phyloP scores from a whole-genome alignment of 2,329 filamentous ascomycete species.

The Coniochaeta sp. region DNA sequence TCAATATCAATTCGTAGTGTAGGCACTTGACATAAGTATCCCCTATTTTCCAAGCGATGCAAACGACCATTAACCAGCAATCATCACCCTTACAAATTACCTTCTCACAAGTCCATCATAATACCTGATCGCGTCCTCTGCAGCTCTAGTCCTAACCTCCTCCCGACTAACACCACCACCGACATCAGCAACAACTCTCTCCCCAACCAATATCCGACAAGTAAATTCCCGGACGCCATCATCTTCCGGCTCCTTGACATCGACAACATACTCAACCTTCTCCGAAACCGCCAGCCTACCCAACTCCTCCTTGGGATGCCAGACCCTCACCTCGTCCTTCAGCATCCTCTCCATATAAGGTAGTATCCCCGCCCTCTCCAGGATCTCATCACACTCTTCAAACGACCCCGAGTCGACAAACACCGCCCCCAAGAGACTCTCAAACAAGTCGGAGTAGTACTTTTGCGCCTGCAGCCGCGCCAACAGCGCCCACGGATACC shows the following conservation, averaged over 20 bases:
- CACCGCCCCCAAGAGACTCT: conserved; percentile 72
- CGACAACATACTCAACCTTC: conserved; percentile 46
- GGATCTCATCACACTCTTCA: conserved; percentile 49
- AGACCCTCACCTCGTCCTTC: conserved; percentile 45
- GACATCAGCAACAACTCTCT: conserved; percentile 26
- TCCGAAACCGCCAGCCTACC: conserved; percentile 46
- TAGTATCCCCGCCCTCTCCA: conserved; percentile 59
- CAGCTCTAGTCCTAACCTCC: conserved; percentile 1
- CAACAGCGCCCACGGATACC: conserved; percentile 74
- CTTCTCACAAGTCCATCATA: not conserved
- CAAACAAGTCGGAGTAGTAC: conserved; percentile 77
- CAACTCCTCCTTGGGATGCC: conserved; percentile 63
- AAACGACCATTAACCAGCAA: not conserved
- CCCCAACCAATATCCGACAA: conserved; percentile 45
- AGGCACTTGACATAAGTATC: no score
- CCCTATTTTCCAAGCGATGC: not conserved
- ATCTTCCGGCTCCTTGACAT: conserved; percentile 12
- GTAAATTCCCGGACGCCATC: conserved; percentile 20
- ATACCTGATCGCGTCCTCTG: not conserved
- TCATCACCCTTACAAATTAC: not conserved
- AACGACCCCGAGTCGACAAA: conserved; percentile 72
- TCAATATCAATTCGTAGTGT: not conserved
- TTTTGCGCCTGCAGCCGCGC: conserved; percentile 61
- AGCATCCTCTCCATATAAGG: conserved; percentile 55
- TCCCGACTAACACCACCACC: conserved; percentile 1